These are phyloP conservation scores for Emergomyces africanus DNA, from an alignment of 2,329 filamentous ascomycete genomes.

Conservation along the genomic window DNA sequence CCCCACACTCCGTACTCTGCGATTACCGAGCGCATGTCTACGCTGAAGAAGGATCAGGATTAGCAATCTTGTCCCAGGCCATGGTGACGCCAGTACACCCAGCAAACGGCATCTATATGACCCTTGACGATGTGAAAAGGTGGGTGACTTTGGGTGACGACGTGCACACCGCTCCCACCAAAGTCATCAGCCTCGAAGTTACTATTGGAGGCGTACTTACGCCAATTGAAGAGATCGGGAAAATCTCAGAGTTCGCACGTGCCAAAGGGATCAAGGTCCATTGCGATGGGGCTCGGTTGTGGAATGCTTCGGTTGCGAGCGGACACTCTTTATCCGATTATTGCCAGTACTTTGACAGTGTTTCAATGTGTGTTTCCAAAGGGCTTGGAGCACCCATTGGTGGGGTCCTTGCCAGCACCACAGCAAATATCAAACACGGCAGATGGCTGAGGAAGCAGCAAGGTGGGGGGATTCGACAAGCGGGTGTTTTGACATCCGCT, in stretches of 20 bases:
- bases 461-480: slow-evolving; percentile 61
- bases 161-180: slow-evolving; percentile 62
- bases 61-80: slow-evolving; percentile 7
- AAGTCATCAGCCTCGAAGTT: slow-evolving; percentile 66
- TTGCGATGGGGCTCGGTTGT: slow-evolving; percentile 61
- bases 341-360: slow-evolving; percentile 52
- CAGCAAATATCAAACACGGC: slow-evolving; percentile 44
- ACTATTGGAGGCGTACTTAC: slow-evolving; percentile 62
- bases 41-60: slow-evolving; percentile 11
- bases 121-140: slow-evolving; percentile 48
- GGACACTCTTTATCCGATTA: slow-evolving; percentile 51
- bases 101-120: slow-evolving; percentile 5
- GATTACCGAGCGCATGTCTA: slow-evolving; percentile 9
- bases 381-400: slow-evolving; percentile 65
- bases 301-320: slow-evolving; percentile 59
- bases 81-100: slow-evolving; percentile 6
- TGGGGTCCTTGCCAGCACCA: slow-evolving; percentile 48
- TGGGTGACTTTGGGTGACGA: slow-evolving; percentile 51
- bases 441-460: slow-evolving; percentile 60
- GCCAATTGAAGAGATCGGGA: slow-evolving; percentile 53
- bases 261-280: slow-evolving; percentile 51
- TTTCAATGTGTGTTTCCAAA: slow-evolving; percentile 62
- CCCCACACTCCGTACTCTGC: slow-evolving; percentile 11
- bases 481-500: slow-evolving; percentile 21
- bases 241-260: slow-evolving; percentile 53